These are phyloP conservation scores for Aegilops bicornis DNA, from an alignment of 176 grass and related monocot genomes.

Conservation along the genomic window DNA sequence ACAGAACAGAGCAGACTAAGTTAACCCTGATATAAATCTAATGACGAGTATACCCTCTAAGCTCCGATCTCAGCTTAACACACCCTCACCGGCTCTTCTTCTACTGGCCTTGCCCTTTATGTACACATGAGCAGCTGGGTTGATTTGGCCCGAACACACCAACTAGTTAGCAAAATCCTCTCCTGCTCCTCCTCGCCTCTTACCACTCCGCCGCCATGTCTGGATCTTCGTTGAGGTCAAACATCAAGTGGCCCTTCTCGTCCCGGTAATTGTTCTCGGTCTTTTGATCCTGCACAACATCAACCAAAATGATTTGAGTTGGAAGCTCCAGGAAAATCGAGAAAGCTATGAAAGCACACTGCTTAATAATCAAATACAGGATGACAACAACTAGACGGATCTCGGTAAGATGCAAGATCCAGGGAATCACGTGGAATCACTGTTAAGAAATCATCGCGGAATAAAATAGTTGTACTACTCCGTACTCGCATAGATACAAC, in stretches of 20 bases:
- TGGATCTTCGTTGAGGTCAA: conserved; percentile 39
- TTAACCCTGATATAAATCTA: conserved; percentile 18
- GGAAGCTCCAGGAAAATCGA: neutral
- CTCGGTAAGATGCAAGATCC: neutral
- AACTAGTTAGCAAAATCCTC: neutral
- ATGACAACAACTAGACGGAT: neutral
- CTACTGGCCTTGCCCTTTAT: conserved; percentile 13
- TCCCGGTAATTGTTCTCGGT: neutral
- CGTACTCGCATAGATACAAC: neutral
- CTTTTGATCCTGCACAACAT: neutral
- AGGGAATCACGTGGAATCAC: neutral
- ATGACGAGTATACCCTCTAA: neutral
- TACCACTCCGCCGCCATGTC: neutral
- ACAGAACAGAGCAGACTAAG: conserved; percentile 10
- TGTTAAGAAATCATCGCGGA: neutral
- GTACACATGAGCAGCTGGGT: conserved; percentile 27
- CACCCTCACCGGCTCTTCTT: neutral
- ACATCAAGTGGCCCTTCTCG: neutral
- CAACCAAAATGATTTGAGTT: neutral
- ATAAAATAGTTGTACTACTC: neutral
- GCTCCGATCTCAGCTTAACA: neutral
- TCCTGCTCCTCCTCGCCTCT: neutral
- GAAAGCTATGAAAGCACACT: neutral
- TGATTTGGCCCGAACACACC: neutral
- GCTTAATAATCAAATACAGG: neutral